These are phyloP conservation scores for Novymonas esmeraldas DNA, from an alignment of 208 protist species.

Conservation along the genomic window DNA sequence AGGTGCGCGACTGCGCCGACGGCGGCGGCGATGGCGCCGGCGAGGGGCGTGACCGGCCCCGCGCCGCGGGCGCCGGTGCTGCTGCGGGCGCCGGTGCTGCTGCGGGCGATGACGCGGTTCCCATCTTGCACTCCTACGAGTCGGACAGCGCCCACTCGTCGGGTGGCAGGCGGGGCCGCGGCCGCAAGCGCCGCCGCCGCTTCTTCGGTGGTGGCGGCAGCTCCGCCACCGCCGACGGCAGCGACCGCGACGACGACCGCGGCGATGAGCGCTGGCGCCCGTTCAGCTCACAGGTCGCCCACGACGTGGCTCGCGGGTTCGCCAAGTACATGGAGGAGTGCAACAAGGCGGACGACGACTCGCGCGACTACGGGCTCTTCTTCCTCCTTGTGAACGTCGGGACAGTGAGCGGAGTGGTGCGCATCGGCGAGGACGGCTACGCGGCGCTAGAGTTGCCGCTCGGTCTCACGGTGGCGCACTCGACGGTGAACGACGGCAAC, in stretches of 20 bases:
- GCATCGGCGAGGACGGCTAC: conserved; percentile 56
- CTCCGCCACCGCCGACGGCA: conserved; percentile 1
- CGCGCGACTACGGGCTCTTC: conserved; percentile 84
- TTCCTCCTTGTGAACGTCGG: conserved; percentile 51
- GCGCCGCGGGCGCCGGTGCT: background rate
- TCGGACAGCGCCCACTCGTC: conserved; percentile 1
- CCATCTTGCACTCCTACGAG: conserved; percentile 24
- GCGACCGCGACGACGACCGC: conserved; percentile 19
- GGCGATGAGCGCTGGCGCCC: conserved; percentile 4
- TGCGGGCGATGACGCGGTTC: background rate
- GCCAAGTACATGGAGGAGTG: conserved; percentile 64
- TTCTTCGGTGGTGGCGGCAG: conserved; percentile 15
- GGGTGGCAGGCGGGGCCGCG: background rate
- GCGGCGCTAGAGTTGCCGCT: conserved; percentile 58
- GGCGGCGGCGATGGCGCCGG: background rate
- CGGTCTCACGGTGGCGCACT: conserved; percentile 62
- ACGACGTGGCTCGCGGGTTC: conserved; percentile 50
- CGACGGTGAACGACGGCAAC: conserved; percentile 85
- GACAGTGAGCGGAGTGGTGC: conserved; percentile 42
- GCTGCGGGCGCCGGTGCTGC: too few relatives aligned
- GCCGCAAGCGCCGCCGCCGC: conserved; percentile 18
- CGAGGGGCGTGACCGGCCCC: background rate
- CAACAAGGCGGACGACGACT: conserved; percentile 55
- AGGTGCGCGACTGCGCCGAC: background rate
- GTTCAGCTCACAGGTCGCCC: conserved; percentile 44